Percentiles rank a stretch among this genome's conserved stretches.
phyloP scores from a whole-genome alignment of 345 rosid genomes.

The Microcos paniculata region DNA sequence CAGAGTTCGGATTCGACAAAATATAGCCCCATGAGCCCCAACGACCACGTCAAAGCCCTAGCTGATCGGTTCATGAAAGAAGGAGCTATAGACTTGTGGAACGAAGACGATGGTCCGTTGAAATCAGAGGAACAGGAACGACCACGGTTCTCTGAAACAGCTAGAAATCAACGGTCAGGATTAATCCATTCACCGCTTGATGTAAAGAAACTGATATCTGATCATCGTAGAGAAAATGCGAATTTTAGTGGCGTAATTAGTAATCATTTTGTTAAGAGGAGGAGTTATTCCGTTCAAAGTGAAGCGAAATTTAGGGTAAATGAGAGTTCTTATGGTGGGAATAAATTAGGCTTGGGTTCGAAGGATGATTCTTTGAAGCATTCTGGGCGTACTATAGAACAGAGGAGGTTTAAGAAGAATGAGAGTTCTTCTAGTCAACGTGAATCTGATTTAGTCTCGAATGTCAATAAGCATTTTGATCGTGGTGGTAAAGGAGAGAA shows the following conservation, averaged over 20 bases:
- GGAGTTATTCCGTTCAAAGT: slow-evolving; percentile 55
- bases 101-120: slow-evolving; percentile 74
- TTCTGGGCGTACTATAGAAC: slow-evolving; percentile 9
- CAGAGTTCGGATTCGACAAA: not conserved
- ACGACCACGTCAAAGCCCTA: slow-evolving; percentile 62
- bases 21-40: slow-evolving; percentile 57
- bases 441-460: slow-evolving; percentile 19
- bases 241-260: slow-evolving; percentile 10
- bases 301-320: slow-evolving; percentile 29
- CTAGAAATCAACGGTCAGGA: slow-evolving; percentile 27
- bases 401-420: slow-evolving; percentile 36
- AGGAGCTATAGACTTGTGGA: slow-evolving; percentile 96
- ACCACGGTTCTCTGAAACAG: not conserved
- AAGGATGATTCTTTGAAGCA: slow-evolving; percentile 14
- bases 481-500: slow-evolving; percentile 19
- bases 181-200: slow-evolving; percentile 44
- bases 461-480: slow-evolving; percentile 26
- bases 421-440: slow-evolving; percentile 43
- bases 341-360: not conserved
- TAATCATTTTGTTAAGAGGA: slow-evolving; percentile 20
- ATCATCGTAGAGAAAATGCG: slow-evolving; percentile 12
- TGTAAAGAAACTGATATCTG: slow-evolving; percentile 44
- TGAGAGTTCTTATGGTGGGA: slow-evolving; percentile 27
- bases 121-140: slow-evolving; percentile 29
- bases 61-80: slow-evolving; percentile 89